A percentile compares a stretch with the other conserved stretches of the same genome.
Evolutionary conservation across 148 eudicot species (phyloP).

Genomic region (Gaultheria prostrata): DNA sequence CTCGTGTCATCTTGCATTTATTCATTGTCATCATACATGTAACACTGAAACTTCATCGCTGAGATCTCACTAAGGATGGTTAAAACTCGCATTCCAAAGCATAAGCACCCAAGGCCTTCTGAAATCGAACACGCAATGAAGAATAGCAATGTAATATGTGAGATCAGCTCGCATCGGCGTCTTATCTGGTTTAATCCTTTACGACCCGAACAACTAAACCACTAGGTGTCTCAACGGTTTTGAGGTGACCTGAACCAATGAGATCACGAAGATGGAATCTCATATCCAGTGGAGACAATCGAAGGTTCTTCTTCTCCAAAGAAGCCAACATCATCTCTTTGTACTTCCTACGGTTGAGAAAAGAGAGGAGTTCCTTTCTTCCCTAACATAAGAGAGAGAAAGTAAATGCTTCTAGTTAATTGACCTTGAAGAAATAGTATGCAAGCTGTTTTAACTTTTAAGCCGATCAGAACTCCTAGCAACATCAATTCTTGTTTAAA

Average conservation of each 20-base stretch:
- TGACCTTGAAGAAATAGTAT: neutral
- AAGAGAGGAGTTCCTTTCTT: slow-evolving; percentile 80
- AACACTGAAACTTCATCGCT: neutral
- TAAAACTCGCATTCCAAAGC: neutral
- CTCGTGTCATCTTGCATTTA: neutral
- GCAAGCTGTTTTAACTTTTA: neutral
- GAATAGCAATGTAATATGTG: neutral
- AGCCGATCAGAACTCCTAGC: neutral
- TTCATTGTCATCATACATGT: neutral
- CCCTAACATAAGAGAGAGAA: slow-evolving; percentile 43
- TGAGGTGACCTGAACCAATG: slow-evolving; percentile 85
- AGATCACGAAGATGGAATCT: slow-evolving; percentile 95
- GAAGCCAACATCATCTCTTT: slow-evolving; percentile 92
- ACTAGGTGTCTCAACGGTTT: slow-evolving; percentile 69
- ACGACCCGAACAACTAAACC: slow-evolving; percentile 74
- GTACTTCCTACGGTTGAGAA: slow-evolving; percentile 79
- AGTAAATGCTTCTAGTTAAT: neutral
- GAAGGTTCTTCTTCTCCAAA: slow-evolving; percentile 76
- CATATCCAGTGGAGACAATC: slow-evolving; percentile 77
- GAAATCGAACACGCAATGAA: neutral
- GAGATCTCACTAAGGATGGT: neutral
- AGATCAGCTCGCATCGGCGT: neutral
- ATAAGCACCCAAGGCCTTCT: neutral
- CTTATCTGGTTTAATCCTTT: slow-evolving; percentile 53
- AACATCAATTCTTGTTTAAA: neutral